These are phyloP conservation scores for Drechslerella coelobrocha DNA, from an alignment of 2,329 filamentous ascomycete species.

Conservation along the genomic window DNA sequence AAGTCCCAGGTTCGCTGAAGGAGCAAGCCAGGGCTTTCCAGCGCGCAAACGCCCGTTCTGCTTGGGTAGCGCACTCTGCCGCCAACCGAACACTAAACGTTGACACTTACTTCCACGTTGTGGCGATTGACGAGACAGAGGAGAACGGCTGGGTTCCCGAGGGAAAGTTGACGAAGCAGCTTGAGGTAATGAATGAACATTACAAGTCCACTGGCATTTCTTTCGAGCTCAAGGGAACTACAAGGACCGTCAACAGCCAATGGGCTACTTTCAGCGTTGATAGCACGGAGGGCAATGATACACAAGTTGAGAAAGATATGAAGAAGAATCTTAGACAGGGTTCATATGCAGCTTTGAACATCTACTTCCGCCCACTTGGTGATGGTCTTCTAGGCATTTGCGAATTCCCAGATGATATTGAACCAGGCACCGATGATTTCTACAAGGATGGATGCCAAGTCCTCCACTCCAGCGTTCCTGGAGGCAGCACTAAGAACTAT, in stretches of 20 bases:
- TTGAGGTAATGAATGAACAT: constrained; percentile 61
- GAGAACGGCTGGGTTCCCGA: constrained; percentile 50
- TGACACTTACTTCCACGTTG: constrained; percentile 56
- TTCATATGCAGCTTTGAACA: constrained; percentile 58
- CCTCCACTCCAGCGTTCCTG: constrained; percentile 58
- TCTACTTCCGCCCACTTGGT: constrained; percentile 55
- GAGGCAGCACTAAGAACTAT: constrained; percentile 56
- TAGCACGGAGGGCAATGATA: constrained; percentile 50
- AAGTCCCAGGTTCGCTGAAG: constrained; percentile 41
- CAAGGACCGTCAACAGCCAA: constrained; percentile 61
- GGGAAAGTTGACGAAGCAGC: constrained; percentile 58
- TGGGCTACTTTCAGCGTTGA: constrained; percentile 58
- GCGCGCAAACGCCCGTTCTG: constrained; percentile 36
- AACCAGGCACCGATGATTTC: constrained; percentile 57
- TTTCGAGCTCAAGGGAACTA: constrained; percentile 61
- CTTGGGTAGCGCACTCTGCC: constrained; percentile 8
- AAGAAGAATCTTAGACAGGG: constrained; percentile 61
- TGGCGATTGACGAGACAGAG: constrained; percentile 55
- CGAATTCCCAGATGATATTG: constrained; percentile 52
- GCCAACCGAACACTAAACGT: constrained; percentile 43
- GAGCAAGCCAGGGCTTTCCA: constrained; percentile 42
- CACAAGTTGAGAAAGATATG: constrained; percentile 59
- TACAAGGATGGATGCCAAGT: constrained; percentile 59
- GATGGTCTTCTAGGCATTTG: constrained; percentile 54
- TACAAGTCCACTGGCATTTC: constrained; percentile 60